A percentile compares a stretch with the other conserved stretches of the same genome.
Evolutionary conservation across 345 rosid species (phyloP).

Genomic region (Pugionium cornutum): DNA sequence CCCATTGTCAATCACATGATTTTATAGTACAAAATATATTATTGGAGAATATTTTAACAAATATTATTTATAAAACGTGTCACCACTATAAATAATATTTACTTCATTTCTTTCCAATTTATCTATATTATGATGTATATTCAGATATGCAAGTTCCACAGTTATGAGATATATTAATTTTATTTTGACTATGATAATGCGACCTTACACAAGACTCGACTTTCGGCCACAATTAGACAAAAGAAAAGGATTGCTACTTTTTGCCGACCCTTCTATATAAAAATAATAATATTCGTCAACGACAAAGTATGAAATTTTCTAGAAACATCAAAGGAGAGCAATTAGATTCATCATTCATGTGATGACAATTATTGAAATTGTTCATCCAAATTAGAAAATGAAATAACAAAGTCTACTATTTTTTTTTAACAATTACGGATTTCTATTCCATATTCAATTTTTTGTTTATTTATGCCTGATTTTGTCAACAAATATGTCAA

Average conservation of each 20-base stretch:
- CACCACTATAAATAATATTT: too few species aligned
- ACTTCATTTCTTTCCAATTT: too few species aligned
- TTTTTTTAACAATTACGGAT: constrained; percentile 12
- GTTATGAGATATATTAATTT: too few species aligned
- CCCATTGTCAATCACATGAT: not conserved
- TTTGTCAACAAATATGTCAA: too few species aligned
- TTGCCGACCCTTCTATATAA: constrained; percentile 27
- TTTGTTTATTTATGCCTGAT: too few species aligned
- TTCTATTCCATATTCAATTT: not conserved
- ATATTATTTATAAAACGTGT: too few species aligned
- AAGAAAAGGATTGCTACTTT: constrained; percentile 15
- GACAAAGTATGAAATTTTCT: not conserved
- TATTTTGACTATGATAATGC: not conserved
- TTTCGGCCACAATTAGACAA: constrained; percentile 35
- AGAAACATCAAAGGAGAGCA: not conserved
- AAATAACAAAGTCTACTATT: not conserved
- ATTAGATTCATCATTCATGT: constrained; percentile 1
- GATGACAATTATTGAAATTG: constrained; percentile 4
- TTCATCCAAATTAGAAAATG: not conserved
- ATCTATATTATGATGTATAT: too few species aligned
- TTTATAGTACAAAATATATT: too few species aligned
- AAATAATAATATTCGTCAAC: not conserved
- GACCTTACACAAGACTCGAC: constrained; percentile 25
- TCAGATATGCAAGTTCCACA: too few species aligned
- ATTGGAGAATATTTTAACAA: too few species aligned